These are phyloP conservation scores for Suillus luteus DNA, from an alignment of 768 basidiomycete species.

Conservation along the genomic window DNA sequence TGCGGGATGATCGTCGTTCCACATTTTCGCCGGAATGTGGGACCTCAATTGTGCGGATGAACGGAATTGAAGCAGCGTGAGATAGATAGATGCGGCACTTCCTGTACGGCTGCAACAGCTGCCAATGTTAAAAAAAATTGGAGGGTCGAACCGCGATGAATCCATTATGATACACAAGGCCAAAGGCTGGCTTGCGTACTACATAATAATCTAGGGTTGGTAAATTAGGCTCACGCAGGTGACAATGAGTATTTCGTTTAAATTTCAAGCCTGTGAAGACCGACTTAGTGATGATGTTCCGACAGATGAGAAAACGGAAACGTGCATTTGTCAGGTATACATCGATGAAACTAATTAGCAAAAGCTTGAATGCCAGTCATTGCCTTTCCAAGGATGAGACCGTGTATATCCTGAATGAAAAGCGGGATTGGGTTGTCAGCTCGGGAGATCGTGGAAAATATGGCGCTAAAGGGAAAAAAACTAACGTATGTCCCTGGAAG, in stretches of 20 bases:
- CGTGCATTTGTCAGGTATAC: conserved; percentile 1
- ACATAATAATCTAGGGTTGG: not conserved
- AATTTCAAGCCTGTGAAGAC: not conserved
- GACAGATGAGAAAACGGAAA: not conserved
- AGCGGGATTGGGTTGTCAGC: conserved; percentile 11
- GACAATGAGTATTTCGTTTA: not conserved
- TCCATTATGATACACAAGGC: not conserved
- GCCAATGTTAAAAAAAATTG: not conserved
- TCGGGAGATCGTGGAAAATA: conserved; percentile 13
- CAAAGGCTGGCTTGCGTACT: not conserved
- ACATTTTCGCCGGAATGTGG: not conserved
- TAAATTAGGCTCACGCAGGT: not conserved
- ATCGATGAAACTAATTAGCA: conserved; percentile 44
- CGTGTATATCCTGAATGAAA: conserved; percentile 72
- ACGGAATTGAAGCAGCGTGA: not conserved
- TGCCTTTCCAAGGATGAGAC: conserved; percentile 92
- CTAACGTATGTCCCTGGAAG: conserved; percentile 60
- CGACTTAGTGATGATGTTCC: not conserved
- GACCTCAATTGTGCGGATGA: not conserved
- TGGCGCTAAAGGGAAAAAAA: conserved; percentile 12
- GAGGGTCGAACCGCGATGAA: not conserved
- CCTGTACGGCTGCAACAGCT: not conserved
- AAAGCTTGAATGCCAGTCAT: conserved; percentile 91
- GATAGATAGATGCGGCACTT: conserved; percentile 4
- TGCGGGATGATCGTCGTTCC: conserved; percentile 2